phyloP scores from a whole-genome alignment of 2,329 filamentous ascomycete genomes.

The Mollisiaceae sp. region DNA sequence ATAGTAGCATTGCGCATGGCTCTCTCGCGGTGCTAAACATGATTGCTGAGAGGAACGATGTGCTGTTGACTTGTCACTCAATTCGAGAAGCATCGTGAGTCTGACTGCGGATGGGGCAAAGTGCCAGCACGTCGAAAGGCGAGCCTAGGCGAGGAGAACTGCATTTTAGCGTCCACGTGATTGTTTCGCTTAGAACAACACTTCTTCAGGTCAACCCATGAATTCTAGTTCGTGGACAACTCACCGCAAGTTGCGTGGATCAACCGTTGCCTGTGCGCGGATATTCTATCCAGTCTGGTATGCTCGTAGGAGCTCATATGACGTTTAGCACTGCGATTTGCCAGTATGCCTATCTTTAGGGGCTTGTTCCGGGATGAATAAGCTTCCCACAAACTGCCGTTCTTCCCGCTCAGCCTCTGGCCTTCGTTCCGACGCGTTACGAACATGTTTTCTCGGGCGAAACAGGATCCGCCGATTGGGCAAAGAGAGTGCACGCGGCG shows the following conservation, averaged over 20 bases:
- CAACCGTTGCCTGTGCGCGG: not conserved
- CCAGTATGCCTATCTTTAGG: not conserved
- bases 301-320: not conserved
- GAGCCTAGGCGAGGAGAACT: too few relatives aligned
- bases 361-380: slow-evolving; percentile 3
- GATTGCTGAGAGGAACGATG: not conserved
- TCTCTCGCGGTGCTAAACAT: not conserved
- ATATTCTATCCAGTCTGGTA: not conserved
- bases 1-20: not conserved
- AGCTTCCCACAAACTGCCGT: slow-evolving; percentile 2
- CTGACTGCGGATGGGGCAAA: not conserved
- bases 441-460: not conserved
- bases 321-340: not conserved
- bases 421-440: not conserved
- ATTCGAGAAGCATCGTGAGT: not conserved
- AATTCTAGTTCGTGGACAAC: not conserved
- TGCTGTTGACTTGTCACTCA: slow-evolving; percentile 4
- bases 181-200: not conserved
- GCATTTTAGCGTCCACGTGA: not conserved
- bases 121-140: too few relatives aligned
- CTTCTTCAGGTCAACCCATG: not conserved
- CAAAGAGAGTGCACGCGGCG: not conserved
- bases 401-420: slow-evolving; percentile 4
- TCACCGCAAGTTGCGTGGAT: not conserved
- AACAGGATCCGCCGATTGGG: not conserved